Evolutionary conservation across 2,329 filamentous ascomycete species (phyloP), one percentile per base, ranked within the genome.

Genomic region (Colletotrichum ledebouriae): DNA sequence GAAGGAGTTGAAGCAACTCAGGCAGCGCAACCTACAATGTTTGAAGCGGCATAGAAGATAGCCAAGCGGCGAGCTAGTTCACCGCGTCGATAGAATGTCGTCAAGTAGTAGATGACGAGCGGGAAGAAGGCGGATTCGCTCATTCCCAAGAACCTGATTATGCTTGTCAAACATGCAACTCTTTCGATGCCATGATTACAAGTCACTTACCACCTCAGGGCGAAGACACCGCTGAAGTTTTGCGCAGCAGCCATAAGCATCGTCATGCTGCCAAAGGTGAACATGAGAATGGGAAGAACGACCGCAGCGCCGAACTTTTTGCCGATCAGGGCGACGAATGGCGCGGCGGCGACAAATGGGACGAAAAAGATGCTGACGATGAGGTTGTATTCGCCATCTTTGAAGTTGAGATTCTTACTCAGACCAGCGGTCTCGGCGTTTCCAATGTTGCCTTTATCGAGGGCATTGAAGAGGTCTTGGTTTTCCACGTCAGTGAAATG

Each of bases 341-440:
- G 90, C 0, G 90, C 91, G 6, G 65, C 59, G 46, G 94, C 75
- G 59, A 94, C 91, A 75, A 91, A 94, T 0, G 92, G 92, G 6
- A 94, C 83, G 77, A 92, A 94, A 82, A 94, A 94, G 71, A 94
- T 89, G 71, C 84, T 87, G 46, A 94, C 78, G 53, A 93, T 83
- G 52, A 89, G 85, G 77, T 93, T 94, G 81, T 94, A 93, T 76
- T 92, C 85, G 73, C 88, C 84, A 3, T 75, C 65, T 61, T 84
- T 74, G 12, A 82, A 75, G 3, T 78, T 79, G 46, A 68, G 65
- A 77, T 71, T 53, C 33, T 56, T 64, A 33, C 65, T 68, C 46
- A 68, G 13, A 37, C 65, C 65, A 4, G 56, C 80, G 0, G 81
- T 83, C 71, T 84, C 77, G n/a, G 80, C 82, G 71, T 84, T 84